phyloP scores from a whole-genome alignment of 1,284 basidiomycete genomes.

The Athelia sp. region DNA sequence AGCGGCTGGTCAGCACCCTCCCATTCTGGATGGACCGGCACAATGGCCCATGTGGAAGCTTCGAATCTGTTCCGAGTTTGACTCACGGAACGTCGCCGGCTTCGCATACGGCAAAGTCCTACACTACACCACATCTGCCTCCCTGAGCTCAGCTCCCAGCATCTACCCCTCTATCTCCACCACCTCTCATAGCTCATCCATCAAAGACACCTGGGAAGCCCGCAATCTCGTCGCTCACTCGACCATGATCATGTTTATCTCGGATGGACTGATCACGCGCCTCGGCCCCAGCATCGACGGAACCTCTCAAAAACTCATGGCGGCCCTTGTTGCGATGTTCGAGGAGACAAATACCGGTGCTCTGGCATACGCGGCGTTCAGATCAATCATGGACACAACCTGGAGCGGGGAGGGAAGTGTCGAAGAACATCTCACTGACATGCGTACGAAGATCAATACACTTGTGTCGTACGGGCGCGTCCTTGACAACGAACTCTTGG shows the following conservation, averaged over 20 bases:
- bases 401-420: neutral
- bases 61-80: neutral
- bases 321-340: neutral
- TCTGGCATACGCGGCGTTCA: neutral
- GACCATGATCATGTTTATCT: neutral
- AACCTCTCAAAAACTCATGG: neutral
- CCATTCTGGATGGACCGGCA: neutral
- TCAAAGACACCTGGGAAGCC: neutral
- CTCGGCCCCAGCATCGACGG: neutral
- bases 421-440: neutral
- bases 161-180: neutral
- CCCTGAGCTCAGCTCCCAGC: neutral
- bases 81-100: neutral
- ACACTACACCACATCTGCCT: neutral
- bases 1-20: neutral
- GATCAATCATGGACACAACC: neutral
- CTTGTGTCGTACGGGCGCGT: neutral
- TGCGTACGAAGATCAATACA: neutral
- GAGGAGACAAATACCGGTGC: constrained; percentile 1
- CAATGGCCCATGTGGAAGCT: constrained; percentile 1
- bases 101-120: neutral
- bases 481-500: constrained; percentile 1
- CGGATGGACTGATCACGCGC: neutral
- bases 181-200: neutral
- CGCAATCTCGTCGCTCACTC: neutral